A percentile compares a stretch with the other conserved stretches of the same genome.
Evolutionary conservation across 805 yeast genomes (phyloP).

Genomic region (Candida nitratophila): DNA sequence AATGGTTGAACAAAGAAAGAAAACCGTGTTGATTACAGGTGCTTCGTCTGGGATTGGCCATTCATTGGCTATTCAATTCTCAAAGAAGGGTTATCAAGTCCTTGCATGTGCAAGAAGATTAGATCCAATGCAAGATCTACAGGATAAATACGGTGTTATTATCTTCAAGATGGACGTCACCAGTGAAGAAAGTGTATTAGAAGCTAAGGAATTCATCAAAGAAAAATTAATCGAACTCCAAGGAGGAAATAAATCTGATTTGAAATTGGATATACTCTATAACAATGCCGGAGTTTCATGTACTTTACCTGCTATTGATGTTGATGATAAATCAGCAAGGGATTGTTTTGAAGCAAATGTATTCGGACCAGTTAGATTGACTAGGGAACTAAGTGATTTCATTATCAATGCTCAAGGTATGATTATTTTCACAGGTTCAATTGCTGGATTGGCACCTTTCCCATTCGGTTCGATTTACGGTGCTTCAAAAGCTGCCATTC

Average conservation of each 20-base stretch:
- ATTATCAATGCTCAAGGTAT: conserved; percentile 57
- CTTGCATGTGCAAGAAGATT: conserved; percentile 71
- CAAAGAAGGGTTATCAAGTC: conserved; percentile 40
- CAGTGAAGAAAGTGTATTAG: conserved; percentile 36
- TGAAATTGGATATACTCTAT: conserved; percentile 49
- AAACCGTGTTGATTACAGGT: conserved; percentile 48
- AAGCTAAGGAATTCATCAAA: conserved; percentile 35
- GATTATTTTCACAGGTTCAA: conserved; percentile 68
- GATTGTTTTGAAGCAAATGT: conserved; percentile 61
- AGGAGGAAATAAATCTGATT: conserved; percentile 23
- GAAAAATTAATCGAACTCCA: conserved; percentile 6
- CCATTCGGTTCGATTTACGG: conserved; percentile 66
- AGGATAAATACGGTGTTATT: conserved; percentile 33
- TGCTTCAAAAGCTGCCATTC: conserved; percentile 70
- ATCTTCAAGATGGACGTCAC: conserved; percentile 55
- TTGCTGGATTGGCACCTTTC: conserved; percentile 58
- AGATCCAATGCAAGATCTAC: conserved; percentile 50
- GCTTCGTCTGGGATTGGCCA: conserved; percentile 57
- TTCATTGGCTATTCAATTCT: conserved; percentile 37
- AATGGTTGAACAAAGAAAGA: not conserved
- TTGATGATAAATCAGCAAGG: conserved; percentile 42
- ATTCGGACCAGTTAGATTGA: conserved; percentile 58
- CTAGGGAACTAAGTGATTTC: conserved; percentile 47
- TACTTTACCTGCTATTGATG: conserved; percentile 64
- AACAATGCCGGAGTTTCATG: conserved; percentile 64